These are phyloP conservation scores for Durotheca rogersii DNA, from an alignment of 495 filamentous ascomycete species.

Conservation along the genomic window DNA sequence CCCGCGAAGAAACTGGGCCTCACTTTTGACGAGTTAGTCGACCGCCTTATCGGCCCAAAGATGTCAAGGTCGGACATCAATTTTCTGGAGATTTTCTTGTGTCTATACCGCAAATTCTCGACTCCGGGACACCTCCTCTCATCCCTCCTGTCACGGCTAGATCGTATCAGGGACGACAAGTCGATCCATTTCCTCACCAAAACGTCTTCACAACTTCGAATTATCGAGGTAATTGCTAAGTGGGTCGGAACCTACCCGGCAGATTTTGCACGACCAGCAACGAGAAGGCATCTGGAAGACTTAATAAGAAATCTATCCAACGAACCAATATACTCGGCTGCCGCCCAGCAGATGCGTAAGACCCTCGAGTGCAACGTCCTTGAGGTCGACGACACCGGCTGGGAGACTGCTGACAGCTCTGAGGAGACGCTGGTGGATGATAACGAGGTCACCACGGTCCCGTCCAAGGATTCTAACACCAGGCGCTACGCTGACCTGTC, in stretches of 20 bases:
- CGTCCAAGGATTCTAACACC: conserved; percentile 16
- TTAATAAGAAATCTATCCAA: conserved; percentile 69
- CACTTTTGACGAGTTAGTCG: conserved; percentile 85
- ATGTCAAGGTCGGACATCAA: conserved; percentile 84
- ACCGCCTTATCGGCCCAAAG: conserved; percentile 75
- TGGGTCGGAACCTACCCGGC: conserved; percentile 92
- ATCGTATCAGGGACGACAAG: conserved; percentile 62
- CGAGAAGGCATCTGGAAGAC: conserved; percentile 64
- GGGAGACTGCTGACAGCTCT: conserved; percentile 68
- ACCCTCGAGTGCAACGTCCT: conserved; percentile 63
- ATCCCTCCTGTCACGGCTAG: conserved; percentile 72
- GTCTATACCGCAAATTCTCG: conserved; percentile 93
- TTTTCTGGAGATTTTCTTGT: conserved; percentile 83
- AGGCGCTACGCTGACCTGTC: conserved; percentile 38
- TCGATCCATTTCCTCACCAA: conserved; percentile 63
- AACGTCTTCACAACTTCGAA: conserved; percentile 76
- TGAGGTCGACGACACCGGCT: conserved; percentile 80
- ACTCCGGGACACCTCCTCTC: conserved; percentile 73
- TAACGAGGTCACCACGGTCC: conserved; percentile 8
- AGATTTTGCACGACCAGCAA: conserved; percentile 83
- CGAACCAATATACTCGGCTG: conserved; percentile 74
- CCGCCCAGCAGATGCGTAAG: conserved; percentile 75
- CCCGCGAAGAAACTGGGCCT: conserved; percentile 59
- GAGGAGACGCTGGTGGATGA: conserved; percentile 25
- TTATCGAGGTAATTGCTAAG: conserved; percentile 78